A percentile compares a stretch with the other conserved stretches of the same genome.
Conservation (phyloP, 2,329 filamentous ascomycete species). For the Ustilaginoidea virens region DNA sequence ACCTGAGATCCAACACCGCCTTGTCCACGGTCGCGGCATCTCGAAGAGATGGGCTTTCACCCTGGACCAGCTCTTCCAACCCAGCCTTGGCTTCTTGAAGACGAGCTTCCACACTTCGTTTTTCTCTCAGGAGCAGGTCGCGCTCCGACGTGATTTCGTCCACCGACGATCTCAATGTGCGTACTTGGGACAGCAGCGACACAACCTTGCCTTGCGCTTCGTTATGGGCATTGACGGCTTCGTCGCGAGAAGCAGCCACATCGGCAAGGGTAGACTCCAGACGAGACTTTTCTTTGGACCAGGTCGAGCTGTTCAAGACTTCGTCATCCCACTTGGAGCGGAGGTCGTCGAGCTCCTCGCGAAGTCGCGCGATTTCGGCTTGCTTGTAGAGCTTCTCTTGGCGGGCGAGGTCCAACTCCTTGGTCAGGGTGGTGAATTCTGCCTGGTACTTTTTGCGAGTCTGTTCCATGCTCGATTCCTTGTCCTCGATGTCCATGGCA, state of each 20-base stretch:
- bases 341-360: constrained; percentile 92
- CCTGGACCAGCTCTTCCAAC: constrained; percentile 73
- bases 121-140: constrained; percentile 73
- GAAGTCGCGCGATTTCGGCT: constrained; percentile 69
- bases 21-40: constrained; percentile 81
- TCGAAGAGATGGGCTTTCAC: constrained; percentile 74
- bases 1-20: constrained; percentile 79
- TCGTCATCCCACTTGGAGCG: constrained; percentile 97
- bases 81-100: constrained; percentile 77
- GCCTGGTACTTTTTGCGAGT: constrained; percentile 94
- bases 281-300: constrained; percentile 93
- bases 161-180: constrained; percentile 64
- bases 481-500: constrained; percentile 93
- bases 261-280: constrained; percentile 82
- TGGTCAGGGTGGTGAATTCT: constrained; percentile 76
- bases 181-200: constrained; percentile 75
- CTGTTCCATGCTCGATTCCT: constrained; percentile 90
- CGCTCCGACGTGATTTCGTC: constrained; percentile 79
- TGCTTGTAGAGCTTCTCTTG: constrained; percentile 80
- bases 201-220: constrained; percentile 92
- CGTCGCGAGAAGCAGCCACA: constrained; percentile 79
- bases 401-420: constrained; percentile 84
- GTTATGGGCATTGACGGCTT: constrained; percentile 84
- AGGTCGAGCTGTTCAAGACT: constrained; percentile 91
- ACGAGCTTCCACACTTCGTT: constrained; percentile 72